Evolutionary conservation across 1,284 basidiomycete genomes (phyloP).

Genomic region (Puccinia hordei): DNA sequence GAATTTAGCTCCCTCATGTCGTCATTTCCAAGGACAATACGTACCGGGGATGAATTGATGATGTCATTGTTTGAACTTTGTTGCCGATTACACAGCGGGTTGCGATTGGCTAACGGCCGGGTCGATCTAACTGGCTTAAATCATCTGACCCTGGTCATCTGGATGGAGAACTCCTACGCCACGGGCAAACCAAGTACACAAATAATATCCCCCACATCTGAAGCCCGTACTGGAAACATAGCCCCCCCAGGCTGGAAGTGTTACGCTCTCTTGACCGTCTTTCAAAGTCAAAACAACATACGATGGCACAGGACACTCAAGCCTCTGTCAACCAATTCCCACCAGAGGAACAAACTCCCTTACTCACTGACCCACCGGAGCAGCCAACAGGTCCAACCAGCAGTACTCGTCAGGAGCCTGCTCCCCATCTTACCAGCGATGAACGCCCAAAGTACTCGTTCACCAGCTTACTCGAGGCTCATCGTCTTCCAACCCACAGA

Average conservation of each 20-base stretch:
- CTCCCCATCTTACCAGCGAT: not conserved
- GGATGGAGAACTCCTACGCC: no score
- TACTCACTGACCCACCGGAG: not conserved
- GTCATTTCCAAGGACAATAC: no score
- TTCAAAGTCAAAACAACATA: not conserved
- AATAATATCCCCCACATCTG: no score
- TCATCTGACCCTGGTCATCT: not conserved
- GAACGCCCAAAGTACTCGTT: slow-evolving; percentile 8
- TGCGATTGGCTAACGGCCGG: not conserved
- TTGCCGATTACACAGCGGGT: slow-evolving; percentile 14
- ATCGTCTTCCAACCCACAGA: not conserved
- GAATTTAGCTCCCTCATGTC: not conserved
- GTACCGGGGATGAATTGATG: not conserved
- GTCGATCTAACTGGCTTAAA: not conserved
- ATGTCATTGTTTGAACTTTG: not conserved
- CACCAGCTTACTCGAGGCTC: slow-evolving; percentile 20
- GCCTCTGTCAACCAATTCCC: not conserved
- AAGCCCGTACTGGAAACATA: no score
- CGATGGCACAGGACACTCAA: not conserved
- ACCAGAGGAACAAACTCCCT: slow-evolving; percentile 21
- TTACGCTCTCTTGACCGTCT: not conserved
- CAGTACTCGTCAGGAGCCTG: not conserved
- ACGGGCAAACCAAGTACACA: no score
- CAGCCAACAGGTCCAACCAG: not conserved
- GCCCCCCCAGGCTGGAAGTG: no score